phyloP scores from a whole-genome alignment of 805 yeast species.

The Candida andamanensis region DNA sequence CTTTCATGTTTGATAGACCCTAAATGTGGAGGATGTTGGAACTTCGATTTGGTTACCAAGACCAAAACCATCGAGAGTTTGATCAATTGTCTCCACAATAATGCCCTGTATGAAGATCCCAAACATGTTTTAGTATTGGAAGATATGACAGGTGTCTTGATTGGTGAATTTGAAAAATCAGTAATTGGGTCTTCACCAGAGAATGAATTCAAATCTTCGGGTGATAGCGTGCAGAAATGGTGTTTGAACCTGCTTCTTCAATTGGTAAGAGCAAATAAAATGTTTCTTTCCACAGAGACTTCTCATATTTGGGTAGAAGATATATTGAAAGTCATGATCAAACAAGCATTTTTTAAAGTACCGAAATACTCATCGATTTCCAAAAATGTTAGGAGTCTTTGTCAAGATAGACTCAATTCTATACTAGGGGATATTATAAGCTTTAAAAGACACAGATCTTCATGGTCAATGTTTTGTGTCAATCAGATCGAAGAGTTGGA shows the following conservation, averaged over 20 bases:
- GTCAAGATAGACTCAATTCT: conserved; percentile 64
- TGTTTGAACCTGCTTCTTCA: conserved; percentile 53
- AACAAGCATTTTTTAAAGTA: conserved; percentile 36
- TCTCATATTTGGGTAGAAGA: conserved; percentile 25
- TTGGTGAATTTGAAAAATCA: conserved; percentile 7
- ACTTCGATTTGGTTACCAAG: conserved; percentile 74
- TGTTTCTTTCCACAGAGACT: conserved; percentile 16
- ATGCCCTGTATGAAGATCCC: conserved; percentile 4
- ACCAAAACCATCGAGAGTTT: conserved; percentile 54
- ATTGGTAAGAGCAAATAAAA: conserved; percentile 44
- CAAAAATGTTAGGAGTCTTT: conserved; percentile 34
- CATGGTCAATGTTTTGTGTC: conserved; percentile 61
- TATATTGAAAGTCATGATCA: conserved; percentile 35
- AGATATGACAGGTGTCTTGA: conserved; percentile 18
- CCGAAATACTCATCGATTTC: conserved; percentile 17
- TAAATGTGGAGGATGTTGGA: conserved; percentile 48
- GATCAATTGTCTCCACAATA: conserved; percentile 17
- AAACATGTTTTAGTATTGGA: conserved; percentile 17
- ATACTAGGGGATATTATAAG: conserved; percentile 55
- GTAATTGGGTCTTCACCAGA: no score
- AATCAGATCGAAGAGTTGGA: conserved; percentile 28
- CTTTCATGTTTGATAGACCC: conserved; percentile 24
- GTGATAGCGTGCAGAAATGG: conserved; percentile 47
- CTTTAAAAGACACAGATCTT: conserved; percentile 37
- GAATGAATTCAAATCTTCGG: conserved; percentile 20